Percentiles rank a stretch among this genome's conserved stretches.
These are phyloP conservation scores for Suillus plorans DNA, from an alignment of 768 basidiomycete species.

Conservation along the genomic window DNA sequence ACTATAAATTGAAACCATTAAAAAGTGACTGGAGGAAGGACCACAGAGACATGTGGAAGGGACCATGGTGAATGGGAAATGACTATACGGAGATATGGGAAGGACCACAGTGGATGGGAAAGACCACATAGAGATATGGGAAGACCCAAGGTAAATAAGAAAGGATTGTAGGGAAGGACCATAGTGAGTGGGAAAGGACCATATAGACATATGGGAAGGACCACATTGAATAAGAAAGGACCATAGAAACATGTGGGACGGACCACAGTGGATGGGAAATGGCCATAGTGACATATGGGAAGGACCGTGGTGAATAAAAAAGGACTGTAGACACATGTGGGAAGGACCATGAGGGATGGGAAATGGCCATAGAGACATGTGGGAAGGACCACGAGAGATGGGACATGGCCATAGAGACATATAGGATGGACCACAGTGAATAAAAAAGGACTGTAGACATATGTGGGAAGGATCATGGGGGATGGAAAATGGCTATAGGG, in stretches of 20 bases:
- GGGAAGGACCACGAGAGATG: background rate
- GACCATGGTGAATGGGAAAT: too few relatives aligned
- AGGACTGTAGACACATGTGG: too few relatives aligned
- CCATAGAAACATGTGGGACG: background rate
- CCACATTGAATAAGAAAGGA: background rate
- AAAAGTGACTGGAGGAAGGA: too few relatives aligned
- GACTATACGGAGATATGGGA: too few relatives aligned
- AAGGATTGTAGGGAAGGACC: too few relatives aligned
- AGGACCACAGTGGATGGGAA: too few relatives aligned
- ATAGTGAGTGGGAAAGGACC: too few relatives aligned
- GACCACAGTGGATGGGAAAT: background rate
- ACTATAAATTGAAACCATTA: too few relatives aligned
- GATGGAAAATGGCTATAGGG: background rate
- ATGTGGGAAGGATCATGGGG: background rate
- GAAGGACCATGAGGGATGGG: background rate
- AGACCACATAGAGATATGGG: too few relatives aligned
- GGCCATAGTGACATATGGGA: background rate
- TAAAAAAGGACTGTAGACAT: background rate
- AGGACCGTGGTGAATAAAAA: background rate
- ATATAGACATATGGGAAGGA: too few relatives aligned
- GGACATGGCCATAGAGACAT: background rate
- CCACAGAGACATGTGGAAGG: too few relatives aligned
- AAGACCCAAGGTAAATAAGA: too few relatives aligned
- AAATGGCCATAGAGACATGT: background rate
- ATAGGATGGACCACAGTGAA: background rate